Evolutionary conservation across 148 eudicot species (phyloP), one percentile per base, ranked within the genome.

Genomic region (Spergularia bocconei): DNA sequence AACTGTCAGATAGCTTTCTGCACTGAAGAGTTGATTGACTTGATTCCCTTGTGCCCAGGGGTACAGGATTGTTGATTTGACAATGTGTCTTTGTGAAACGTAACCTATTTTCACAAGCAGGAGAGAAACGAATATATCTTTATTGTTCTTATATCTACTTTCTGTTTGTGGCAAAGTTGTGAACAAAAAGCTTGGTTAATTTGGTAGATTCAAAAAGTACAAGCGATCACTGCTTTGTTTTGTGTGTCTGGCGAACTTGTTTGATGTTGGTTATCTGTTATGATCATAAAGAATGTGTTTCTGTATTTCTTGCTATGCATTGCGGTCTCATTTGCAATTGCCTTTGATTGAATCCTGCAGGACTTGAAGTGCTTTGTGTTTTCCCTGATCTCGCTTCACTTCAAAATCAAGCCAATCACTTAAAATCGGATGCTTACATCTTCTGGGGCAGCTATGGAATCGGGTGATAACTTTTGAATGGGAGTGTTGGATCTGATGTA

Each of bases 341-440:
- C 44, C 53, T 51, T 13, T 47, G n/a, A 48, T 16, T 55, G 70
- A 44, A 8, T 55, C 5, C 73, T 88, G 84, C 90, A 90, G 95
- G 95, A 90, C 81, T 77, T 90, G 80, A 90, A 90, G 80, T 90
- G 95, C 63, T 90, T 90, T 41, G 95, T 90, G 57, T 90, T 90
- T 80, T 90, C 92, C 13, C 85, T 90, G 1, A 90, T 88, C 72
- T 88, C 92, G 12, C 87, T 90, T 59, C 95, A 90, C 83, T 90
- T 87, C 88, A 90, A 90, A 85, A 87, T 90, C 88, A 90, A 90
- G 81, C 93, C 93, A 53, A 90, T 90, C 11, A 2, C 36, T 29
- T 29, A 3, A 29, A 29, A 20, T 15, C 54, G 3, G 3, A 50
- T 29, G 63, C 19, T 65, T 6, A 50, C 52, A 39, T 47, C 41